Conservation (phyloP, 2,329 filamentous ascomycete genomes). For the Acrodontium crateriforme region DNA sequence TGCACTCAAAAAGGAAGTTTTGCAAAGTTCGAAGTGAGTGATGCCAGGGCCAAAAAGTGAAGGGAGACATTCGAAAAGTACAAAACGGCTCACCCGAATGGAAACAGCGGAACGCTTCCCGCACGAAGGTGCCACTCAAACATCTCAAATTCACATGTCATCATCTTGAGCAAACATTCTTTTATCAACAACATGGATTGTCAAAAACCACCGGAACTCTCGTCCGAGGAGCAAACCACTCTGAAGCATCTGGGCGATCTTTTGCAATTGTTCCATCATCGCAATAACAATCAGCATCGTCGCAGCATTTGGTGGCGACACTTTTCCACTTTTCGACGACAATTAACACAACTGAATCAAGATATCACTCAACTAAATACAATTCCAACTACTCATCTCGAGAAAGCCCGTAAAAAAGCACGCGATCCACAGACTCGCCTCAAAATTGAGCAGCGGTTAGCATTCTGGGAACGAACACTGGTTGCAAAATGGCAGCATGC, state of each 20-base stretch:
- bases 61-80: no score
- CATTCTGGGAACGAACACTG: conserved; percentile 26
- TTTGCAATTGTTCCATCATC: conserved; percentile 61
- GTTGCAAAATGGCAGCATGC: conserved; percentile 20
- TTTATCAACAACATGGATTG: no score
- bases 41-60: no score
- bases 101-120: no score
- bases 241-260: conserved; percentile 35
- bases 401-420: conserved; percentile 13
- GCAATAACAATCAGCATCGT: conserved; percentile 86
- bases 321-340: conserved; percentile 58
- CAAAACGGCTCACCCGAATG: no score
- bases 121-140: no score
- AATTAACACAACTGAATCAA: conserved; percentile 41
- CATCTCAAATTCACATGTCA: no score
- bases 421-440: conserved; percentile 7
- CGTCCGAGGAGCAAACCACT: neutral
- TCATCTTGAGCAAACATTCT: no score
- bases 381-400: conserved; percentile 16
- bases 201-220: no score
- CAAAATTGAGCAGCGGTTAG: conserved; percentile 19
- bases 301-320: conserved; percentile 67
- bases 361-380: conserved; percentile 13
- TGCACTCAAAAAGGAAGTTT: no score
- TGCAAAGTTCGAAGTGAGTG: no score